Conservation (phyloP, 768 basidiomycete species). For the Coprinellus aureogranulatus region DNA sequence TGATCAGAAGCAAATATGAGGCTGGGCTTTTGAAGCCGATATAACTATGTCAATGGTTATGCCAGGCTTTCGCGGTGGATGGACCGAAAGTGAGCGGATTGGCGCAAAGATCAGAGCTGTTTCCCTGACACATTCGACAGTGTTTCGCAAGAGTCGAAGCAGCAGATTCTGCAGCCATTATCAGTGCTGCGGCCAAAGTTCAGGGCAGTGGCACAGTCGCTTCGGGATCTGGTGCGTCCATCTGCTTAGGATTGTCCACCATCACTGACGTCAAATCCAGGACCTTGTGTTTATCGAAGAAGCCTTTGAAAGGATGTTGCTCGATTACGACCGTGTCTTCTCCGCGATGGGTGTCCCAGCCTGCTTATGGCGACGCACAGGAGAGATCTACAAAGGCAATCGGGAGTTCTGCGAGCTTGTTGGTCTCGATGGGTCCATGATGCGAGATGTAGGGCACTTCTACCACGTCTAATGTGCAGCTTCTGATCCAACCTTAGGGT, state of each 20-base stretch:
- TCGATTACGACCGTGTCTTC: slow-evolving; percentile 94
- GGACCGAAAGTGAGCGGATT: slow-evolving; percentile 76
- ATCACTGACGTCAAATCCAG: slow-evolving; percentile 30
- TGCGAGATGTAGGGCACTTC: slow-evolving; percentile 66
- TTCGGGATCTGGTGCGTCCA: slow-evolving; percentile 69
- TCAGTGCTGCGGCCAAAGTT: slow-evolving; percentile 81
- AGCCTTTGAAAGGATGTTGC: slow-evolving; percentile 89
- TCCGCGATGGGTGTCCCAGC: slow-evolving; percentile 96
- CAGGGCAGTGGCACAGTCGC: slow-evolving; percentile 78
- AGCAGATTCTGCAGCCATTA: slow-evolving; percentile 87
- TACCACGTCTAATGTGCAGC: slow-evolving; percentile 1
- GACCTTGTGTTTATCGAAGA: slow-evolving; percentile 98
- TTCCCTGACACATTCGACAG: slow-evolving; percentile 34
- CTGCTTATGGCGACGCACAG: slow-evolving; percentile 93
- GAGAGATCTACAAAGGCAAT: slow-evolving; percentile 98
- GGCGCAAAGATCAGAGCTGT: not conserved
- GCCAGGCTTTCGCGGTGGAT: slow-evolving; percentile 90
- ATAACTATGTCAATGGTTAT: slow-evolving; percentile 96
- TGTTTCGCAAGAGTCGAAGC: slow-evolving; percentile 86
- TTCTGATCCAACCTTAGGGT: slow-evolving; percentile 49
- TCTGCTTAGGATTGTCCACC: not conserved
- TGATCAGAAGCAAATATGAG: slow-evolving; percentile 95
- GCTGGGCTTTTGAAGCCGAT: slow-evolving; percentile 92
- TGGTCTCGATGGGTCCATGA: slow-evolving; percentile 80
- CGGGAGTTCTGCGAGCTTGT: slow-evolving; percentile 91